Percentiles rank a stretch among this genome's conserved stretches.
Evolutionary conservation across 1,284 basidiomycete species (phyloP).

Genomic region (Jaminaea rosea): DNA sequence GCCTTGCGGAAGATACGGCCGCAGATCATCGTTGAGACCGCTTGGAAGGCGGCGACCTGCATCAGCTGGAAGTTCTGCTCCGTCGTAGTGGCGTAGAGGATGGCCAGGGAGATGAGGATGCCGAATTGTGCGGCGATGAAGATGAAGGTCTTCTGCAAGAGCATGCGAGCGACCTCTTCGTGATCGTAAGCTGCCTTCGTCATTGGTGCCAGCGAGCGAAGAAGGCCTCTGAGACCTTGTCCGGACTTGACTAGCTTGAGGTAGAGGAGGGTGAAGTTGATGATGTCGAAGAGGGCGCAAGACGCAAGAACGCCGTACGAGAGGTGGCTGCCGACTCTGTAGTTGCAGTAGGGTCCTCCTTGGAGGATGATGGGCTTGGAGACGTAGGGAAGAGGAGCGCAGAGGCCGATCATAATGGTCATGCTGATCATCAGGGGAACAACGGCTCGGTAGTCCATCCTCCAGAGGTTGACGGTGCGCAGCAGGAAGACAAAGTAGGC

Average conservation of each 20-base stretch:
- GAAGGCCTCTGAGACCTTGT: conserved; percentile 26
- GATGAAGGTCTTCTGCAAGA: conserved; percentile 29
- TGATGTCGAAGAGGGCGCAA: conserved; percentile 21
- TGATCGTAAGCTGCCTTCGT: conserved; percentile 15
- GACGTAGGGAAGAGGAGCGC: conserved; percentile 19
- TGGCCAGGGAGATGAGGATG: conserved; percentile 21
- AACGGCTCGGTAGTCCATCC: conserved; percentile 19
- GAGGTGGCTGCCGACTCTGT: conserved; percentile 19
- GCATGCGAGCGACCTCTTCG: conserved; percentile 33
- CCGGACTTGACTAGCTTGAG: conserved; percentile 30
- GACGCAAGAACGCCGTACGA: conserved; percentile 20
- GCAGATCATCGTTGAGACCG: conserved; percentile 28
- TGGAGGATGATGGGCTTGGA: conserved; percentile 14
- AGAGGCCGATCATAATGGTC: conserved; percentile 19
- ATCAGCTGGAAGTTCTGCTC: conserved; percentile 17
- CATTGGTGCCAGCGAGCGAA: conserved; percentile 17
- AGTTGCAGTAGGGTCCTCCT: conserved; percentile 25
- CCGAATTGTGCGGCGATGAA: conserved; percentile 31
- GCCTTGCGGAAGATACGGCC: conserved; percentile 31
- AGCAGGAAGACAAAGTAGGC: conserved; percentile 33
- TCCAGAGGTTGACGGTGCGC: conserved; percentile 31
- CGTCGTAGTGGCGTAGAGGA: conserved; percentile 17
- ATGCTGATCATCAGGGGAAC: conserved; percentile 22
- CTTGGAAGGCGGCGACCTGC: conserved; percentile 28
- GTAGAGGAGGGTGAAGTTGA: conserved; percentile 24